Base-by-base conservation (phyloP, 2,329 filamentous ascomycete species). In the Hypoxylon sp. region DNA sequence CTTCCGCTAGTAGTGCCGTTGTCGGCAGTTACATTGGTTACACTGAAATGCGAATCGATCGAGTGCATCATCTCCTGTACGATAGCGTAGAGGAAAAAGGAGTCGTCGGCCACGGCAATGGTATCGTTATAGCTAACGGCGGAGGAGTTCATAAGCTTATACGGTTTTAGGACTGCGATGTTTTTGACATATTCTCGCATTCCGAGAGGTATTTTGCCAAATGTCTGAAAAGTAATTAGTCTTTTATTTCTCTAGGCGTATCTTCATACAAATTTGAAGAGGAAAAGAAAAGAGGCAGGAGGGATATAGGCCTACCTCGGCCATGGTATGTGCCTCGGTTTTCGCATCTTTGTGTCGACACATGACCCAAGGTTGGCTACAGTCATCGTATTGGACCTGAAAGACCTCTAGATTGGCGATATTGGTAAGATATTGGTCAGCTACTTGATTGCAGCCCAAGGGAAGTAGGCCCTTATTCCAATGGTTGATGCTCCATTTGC, bases 41-140 rank as follows among this genome's bases (percentile, higher is more conserved):
- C 36, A n/a, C 7, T 41, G 6, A 41, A n/a, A 41, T 41, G 36
- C 7, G 14, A 17, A 41, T 41, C 36, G 6, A 41, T 41, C n/a
- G 36, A 41, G 36, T 41, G 36, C 36, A 41, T 41, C 36, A 41
- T 19, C n/a, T 41, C 36, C 36, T 41, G 36, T 41, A n/a, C 36
- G 14, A 41, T 41, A n/a, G 36, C 36, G 36, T 41, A 41, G 2
- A 41, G 36, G 36, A 17, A 41, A 17, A 41, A 41, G n/a, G 36
- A 17, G 36, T 41, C 36, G 36, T 41, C 36, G 14, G 36, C 36
- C 36, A 41, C 36, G n/a, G n/a, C n/a, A 41, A 41, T 9, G n/a
- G 36, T 41, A 19, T 41, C 36, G n/a, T 41, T 41, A 17, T 41
- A 41, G 6, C 3, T 41, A 9, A 17, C 36, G 14, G 36, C 14